Conservation (phyloP, 2,329 filamentous ascomycete species). For the Claviceps quebecensis region DNA sequence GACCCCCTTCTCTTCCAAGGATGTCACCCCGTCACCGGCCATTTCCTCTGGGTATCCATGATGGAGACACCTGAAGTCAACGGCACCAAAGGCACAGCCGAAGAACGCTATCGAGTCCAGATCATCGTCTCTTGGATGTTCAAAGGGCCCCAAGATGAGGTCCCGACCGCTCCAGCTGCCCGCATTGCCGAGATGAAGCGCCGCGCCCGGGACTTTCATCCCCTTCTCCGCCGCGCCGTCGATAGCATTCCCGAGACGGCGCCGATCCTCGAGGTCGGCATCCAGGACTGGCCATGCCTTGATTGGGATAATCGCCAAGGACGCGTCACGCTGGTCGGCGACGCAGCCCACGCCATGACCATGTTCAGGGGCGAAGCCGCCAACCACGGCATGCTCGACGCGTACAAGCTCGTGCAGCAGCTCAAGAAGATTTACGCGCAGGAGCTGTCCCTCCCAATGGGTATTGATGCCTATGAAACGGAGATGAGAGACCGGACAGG, state of each 20-base stretch:
- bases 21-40: slow-evolving; percentile 33
- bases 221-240: slow-evolving; percentile 27
- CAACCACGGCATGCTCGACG: slow-evolving; percentile 28
- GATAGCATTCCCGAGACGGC: slow-evolving; percentile 28
- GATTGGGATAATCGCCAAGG: slow-evolving; percentile 29
- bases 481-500: slow-evolving; percentile 16
- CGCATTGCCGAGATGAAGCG: slow-evolving; percentile 27
- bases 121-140: slow-evolving; percentile 33
- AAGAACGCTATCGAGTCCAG: slow-evolving; percentile 26
- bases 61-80: slow-evolving; percentile 26
- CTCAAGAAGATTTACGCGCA: slow-evolving; percentile 10
- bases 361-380: slow-evolving; percentile 32
- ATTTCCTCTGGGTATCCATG: slow-evolving; percentile 35
- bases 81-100: slow-evolving; percentile 17
- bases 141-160: slow-evolving; percentile 17
- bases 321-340: slow-evolving; percentile 34
- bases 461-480: slow-evolving; percentile 16
- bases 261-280: slow-evolving; percentile 20
- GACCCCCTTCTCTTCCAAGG: slow-evolving; percentile 42
- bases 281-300: slow-evolving; percentile 23
- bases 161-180: slow-evolving; percentile 17
- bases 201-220: slow-evolving; percentile 18
- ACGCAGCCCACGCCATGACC: slow-evolving; percentile 45
- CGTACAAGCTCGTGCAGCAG: slow-evolving; percentile 15
- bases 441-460: slow-evolving; percentile 4